Evolutionary conservation across 2,329 filamentous ascomycete species (phyloP).

Genomic region (Hypomyces perniciosus): DNA sequence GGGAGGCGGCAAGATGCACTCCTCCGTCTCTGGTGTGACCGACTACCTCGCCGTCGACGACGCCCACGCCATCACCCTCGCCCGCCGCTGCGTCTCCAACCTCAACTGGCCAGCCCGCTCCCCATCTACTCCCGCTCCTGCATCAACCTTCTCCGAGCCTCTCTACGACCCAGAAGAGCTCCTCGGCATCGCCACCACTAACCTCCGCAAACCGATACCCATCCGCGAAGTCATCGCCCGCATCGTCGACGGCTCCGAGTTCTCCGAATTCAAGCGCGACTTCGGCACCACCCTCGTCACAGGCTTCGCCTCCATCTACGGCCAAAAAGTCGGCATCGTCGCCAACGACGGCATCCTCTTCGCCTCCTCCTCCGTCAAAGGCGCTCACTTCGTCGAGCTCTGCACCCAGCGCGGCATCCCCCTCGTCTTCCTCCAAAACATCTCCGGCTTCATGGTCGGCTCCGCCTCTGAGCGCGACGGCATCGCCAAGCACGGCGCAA

Average conservation of each 20-base stretch:
- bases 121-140: slow-evolving; percentile 31
- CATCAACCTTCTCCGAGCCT: slow-evolving; percentile 59
- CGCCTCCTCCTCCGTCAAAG: slow-evolving; percentile 82
- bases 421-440: slow-evolving; percentile 91
- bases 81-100: slow-evolving; percentile 76
- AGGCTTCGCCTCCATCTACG: slow-evolving; percentile 84
- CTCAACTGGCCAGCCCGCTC: slow-evolving; percentile 71
- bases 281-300: slow-evolving; percentile 89
- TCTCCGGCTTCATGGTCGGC: slow-evolving; percentile 97
- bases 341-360: slow-evolving; percentile 97
- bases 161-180: slow-evolving; percentile 76
- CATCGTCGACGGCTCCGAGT: slow-evolving; percentile 83
- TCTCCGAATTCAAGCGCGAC: slow-evolving; percentile 89
- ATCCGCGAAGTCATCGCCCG: slow-evolving; percentile 88
- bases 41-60: slow-evolving; percentile 95
- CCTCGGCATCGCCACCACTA: slow-evolving; percentile 82
- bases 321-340: slow-evolving; percentile 84
- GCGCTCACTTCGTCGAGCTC: slow-evolving; percentile 93
- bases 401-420: slow-evolving; percentile 87
- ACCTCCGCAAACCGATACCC: slow-evolving; percentile 77
- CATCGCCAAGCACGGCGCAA: slow-evolving; percentile 96
- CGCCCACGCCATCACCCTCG: slow-evolving; percentile 82
- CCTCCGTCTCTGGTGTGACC: slow-evolving; percentile 83
- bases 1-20: slow-evolving; percentile 84
- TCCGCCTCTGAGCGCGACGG: slow-evolving; percentile 86